Evolutionary conservation across 202 grass and related monocot species (phyloP), one percentile per base, ranked within the genome.

Genomic region (Miscanthus sacchariflorus): DNA sequence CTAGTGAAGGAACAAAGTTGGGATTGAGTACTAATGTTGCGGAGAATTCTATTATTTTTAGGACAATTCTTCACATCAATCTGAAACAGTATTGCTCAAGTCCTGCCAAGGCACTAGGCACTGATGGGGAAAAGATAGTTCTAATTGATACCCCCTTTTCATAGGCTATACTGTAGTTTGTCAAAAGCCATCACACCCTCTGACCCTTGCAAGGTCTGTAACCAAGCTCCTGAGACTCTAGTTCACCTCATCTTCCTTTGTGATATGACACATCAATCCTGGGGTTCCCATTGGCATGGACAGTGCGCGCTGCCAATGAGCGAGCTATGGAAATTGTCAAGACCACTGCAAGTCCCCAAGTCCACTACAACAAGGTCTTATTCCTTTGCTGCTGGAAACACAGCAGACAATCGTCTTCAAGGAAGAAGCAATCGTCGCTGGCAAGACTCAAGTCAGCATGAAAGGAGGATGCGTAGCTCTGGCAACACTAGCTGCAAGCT

Each of bases 141-240:
- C 68, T 49, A 61, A 68, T 61, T 36, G 9, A 3, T 15, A 64
- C 7, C 49, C 64, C 17, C 52, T 71, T 76, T 84, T 70, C 7
- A 83, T 44, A 49, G 13, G 74, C 63, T 43, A 78, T 70, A 67
- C 25, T 70, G 75, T 36, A 71, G 64, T 85, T 78, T 52, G 21
- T 77, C 27, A 17, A 77, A 54, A 40, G 21, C 46, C 64, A 79
- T 43, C 6, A 56, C 58, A 61, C 58, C 58, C 21, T 61, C 52
- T 2, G 49, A 52, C 49, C 14, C 15, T n/a, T 59, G 56, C 6
- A 59, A 59, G 19, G 7, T 19, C 50, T 59, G 56, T 59, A n/a
- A 59, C 19, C 18, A 59, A 59, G 7, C 18, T 59, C 56, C 56
- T 54, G 15, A 7, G 50, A 54, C 50, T 18, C 50, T 9, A n/a